Evolutionary conservation across 768 basidiomycete genomes (phyloP).

Genomic region (Naematelia aurantialba): DNA sequence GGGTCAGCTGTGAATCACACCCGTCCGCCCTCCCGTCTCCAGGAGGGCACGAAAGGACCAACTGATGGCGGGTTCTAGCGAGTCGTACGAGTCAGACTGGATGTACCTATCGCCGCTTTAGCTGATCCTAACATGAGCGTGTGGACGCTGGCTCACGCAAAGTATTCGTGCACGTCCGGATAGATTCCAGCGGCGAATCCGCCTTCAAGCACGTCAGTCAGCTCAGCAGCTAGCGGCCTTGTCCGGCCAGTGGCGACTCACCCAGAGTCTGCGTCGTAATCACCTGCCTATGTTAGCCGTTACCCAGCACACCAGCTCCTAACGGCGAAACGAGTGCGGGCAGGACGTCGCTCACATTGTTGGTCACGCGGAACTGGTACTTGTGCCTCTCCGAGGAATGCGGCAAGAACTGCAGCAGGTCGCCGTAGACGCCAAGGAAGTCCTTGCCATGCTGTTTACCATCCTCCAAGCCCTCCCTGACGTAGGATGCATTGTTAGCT

Average conservation of each 20-base stretch:
- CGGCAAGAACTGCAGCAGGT: slow-evolving; percentile 33
- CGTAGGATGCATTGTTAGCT: too few species aligned
- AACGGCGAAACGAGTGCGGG: not conserved
- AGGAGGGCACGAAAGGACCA: not conserved
- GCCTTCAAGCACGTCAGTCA: slow-evolving; percentile 11
- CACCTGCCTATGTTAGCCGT: slow-evolving; percentile 4
- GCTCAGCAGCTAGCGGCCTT: not conserved
- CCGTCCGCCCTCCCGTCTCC: not conserved
- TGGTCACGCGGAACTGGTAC: slow-evolving; percentile 32
- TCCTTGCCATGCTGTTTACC: slow-evolving; percentile 24
- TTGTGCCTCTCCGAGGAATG: slow-evolving; percentile 16
- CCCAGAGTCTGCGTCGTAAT: slow-evolving; percentile 29
- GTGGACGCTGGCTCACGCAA: slow-evolving; percentile 11
- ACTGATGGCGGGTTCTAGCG: slow-evolving; percentile 29
- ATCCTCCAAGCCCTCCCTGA: slow-evolving; percentile 23
- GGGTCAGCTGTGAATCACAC: too few species aligned
- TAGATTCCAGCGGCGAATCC: slow-evolving; percentile 29
- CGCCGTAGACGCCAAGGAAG: slow-evolving; percentile 29
- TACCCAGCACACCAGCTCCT: not conserved
- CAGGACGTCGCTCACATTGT: slow-evolving; percentile 18
- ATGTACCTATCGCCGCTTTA: slow-evolving; percentile 9
- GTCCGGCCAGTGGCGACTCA: too few species aligned
- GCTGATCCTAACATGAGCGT: too few species aligned
- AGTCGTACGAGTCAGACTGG: slow-evolving; percentile 29
- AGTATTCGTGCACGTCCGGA: slow-evolving; percentile 21